Percentiles rank a stretch among this genome's conserved stretches.
These are phyloP conservation scores for Neurospora sp. DNA, from an alignment of 495 filamentous ascomycete species.

Conservation along the genomic window DNA sequence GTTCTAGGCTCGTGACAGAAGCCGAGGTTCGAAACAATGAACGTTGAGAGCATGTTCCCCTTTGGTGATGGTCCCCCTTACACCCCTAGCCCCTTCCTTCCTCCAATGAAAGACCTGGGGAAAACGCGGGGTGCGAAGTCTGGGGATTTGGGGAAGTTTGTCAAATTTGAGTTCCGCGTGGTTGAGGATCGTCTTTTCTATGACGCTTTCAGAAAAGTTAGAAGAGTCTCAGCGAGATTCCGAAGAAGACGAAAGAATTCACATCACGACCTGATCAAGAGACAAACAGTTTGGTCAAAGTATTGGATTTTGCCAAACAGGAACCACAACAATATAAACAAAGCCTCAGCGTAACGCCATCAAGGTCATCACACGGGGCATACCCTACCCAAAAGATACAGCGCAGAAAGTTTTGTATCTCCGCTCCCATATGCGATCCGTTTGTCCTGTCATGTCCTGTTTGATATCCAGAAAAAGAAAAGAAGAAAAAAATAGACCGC, in stretches of 20 bases:
- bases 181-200: neutral
- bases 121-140: neutral
- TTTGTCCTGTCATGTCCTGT: neutral
- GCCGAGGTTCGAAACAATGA: neutral
- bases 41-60: neutral
- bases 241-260: neutral
- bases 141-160: neutral
- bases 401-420: neutral
- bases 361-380: neutral
- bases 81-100: neutral
- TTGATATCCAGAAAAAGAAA: neutral
- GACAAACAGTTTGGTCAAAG: neutral
- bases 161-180: neutral
- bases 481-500: neutral
- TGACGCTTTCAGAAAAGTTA: neutral
- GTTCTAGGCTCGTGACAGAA: neutral
- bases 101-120: neutral
- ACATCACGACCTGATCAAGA: neutral
- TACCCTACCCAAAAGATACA: neutral
- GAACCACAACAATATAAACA: neutral
- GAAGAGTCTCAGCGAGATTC: neutral
- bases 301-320: neutral
- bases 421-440: neutral
- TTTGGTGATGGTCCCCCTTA: neutral
- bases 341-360: neutral